Percentiles rank a stretch among this genome's conserved stretches.
phyloP scores from a whole-genome alignment of 805 yeast genomes.

The Saturnispora sekii region DNA sequence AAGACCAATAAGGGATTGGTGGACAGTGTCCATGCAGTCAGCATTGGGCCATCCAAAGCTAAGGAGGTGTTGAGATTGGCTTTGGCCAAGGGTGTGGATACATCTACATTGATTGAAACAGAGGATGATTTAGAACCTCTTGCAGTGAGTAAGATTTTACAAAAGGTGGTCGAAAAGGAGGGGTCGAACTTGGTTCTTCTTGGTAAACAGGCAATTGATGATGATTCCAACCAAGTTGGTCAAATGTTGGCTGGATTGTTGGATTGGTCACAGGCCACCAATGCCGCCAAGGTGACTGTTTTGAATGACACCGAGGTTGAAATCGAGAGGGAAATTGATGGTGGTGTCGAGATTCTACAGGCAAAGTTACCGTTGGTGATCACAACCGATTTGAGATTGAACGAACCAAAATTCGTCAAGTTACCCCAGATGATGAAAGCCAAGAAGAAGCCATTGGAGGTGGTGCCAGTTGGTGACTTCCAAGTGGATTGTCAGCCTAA shows the following conservation, averaged over 20 bases:
- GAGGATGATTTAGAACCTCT: slow-evolving; percentile 71
- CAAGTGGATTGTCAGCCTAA: slow-evolving; percentile 58
- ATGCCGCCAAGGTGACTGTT: slow-evolving; percentile 76
- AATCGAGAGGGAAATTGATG: slow-evolving; percentile 90
- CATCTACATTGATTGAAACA: slow-evolving; percentile 71
- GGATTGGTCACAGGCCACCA: slow-evolving; percentile 95
- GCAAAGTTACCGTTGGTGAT: slow-evolving; percentile 77
- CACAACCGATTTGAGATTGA: slow-evolving; percentile 88
- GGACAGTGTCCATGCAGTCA: slow-evolving; percentile 80
- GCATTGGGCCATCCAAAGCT: slow-evolving; percentile 79
- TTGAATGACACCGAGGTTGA: slow-evolving; percentile 48
- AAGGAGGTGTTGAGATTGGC: slow-evolving; percentile 86
- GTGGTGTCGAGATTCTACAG: slow-evolving; percentile 77
- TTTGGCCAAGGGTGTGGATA: slow-evolving; percentile 90
- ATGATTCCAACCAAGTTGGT: slow-evolving; percentile 91
- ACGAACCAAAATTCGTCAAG: slow-evolving; percentile 93
- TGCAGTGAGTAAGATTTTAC: slow-evolving; percentile 76
- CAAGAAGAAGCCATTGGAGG: slow-evolving; percentile 85
- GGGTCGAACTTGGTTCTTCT: slow-evolving; percentile 70
- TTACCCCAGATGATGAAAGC: slow-evolving; percentile 98
- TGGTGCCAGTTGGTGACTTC: slow-evolving; percentile 53
- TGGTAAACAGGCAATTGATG: slow-evolving; percentile 97
- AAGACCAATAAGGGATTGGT: slow-evolving; percentile 58
- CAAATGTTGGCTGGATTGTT: slow-evolving; percentile 91
- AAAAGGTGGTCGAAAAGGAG: slow-evolving; percentile 60